A percentile compares a stretch with the other conserved stretches of the same genome.
Evolutionary conservation across 148 eudicot genomes (phyloP).

Genomic region (Polygonum maritimum): DNA sequence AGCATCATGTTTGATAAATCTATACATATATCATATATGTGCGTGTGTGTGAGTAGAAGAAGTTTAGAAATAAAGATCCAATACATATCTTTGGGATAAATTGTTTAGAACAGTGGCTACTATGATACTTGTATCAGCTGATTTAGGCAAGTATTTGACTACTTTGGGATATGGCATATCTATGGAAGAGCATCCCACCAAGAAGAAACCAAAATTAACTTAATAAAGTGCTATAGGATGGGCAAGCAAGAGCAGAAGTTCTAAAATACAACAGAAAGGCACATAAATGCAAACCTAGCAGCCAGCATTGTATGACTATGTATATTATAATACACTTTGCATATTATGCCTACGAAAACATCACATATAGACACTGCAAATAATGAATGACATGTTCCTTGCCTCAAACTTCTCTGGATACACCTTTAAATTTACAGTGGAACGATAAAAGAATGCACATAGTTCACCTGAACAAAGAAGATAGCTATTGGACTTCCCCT

Average conservation of each 20-base stretch:
- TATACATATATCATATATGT: too few species aligned
- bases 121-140: background rate
- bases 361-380: background rate
- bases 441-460: slow-evolving; percentile 7
- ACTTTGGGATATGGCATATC: background rate
- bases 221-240: background rate
- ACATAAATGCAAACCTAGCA: background rate
- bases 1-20: background rate
- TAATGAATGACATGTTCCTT: background rate
- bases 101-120: background rate
- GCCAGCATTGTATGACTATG: background rate
- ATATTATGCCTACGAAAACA: background rate
- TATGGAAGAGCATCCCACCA: background rate
- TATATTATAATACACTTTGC: background rate
- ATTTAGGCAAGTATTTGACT: background rate
- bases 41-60: too few species aligned
- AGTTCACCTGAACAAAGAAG: slow-evolving; percentile 65
- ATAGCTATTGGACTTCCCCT: slow-evolving; percentile 85
- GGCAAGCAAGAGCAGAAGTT: background rate
- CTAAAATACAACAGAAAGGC: background rate
- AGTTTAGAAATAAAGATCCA: background rate
- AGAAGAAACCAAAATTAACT: background rate
- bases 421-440: background rate
- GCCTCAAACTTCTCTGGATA: background rate
- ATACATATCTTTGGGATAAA: background rate